These are phyloP conservation scores for Kazachstania taianensis DNA, from an alignment of 805 yeast genomes.

Conservation along the genomic window DNA sequence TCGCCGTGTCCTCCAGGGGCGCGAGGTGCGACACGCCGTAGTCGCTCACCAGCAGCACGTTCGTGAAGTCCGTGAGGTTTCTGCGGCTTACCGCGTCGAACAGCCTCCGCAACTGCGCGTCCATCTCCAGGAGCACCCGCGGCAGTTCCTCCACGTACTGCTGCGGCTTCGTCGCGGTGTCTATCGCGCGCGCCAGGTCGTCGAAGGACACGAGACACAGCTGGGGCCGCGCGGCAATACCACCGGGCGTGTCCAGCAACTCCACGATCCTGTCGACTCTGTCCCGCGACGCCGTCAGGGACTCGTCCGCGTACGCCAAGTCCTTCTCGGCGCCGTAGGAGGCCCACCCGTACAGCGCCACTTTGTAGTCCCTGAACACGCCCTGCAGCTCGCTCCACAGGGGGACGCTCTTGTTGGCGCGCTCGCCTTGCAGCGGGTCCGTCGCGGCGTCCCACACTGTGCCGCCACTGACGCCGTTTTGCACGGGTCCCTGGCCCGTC, in stretches of 20 bases:
- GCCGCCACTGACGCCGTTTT: slow-evolving; percentile 54
- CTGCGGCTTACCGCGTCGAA: slow-evolving; percentile 40
- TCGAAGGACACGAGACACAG: slow-evolving; percentile 72
- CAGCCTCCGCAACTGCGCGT: slow-evolving; percentile 46
- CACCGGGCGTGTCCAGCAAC: slow-evolving; percentile 61
- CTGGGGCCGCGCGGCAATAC: slow-evolving; percentile 52
- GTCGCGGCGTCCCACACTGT: background rate
- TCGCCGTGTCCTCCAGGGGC: background rate
- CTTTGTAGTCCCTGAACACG: background rate
- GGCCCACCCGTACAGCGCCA: slow-evolving; percentile 1
- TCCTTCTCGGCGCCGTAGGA: background rate
- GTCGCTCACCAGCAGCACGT: slow-evolving; percentile 72
- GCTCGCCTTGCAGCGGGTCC: background rate
- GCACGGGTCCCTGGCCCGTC: slow-evolving; percentile 75
- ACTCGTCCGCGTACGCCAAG: background rate
- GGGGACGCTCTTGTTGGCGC: slow-evolving; percentile 1
- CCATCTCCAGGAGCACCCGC: too few species aligned
- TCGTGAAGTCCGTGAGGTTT: slow-evolving; percentile 54
- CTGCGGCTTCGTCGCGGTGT: slow-evolving; percentile 31
- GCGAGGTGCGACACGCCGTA: slow-evolving; percentile 89
- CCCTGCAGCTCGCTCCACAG: slow-evolving; percentile 3
- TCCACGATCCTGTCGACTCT: slow-evolving; percentile 50
- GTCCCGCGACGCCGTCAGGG: slow-evolving; percentile 18
- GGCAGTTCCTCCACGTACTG: slow-evolving; percentile 32
- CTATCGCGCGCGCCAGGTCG: too few species aligned